Percentiles rank a stretch among this genome's conserved stretches.
phyloP scores from a whole-genome alignment of 371 early-diverging fungal species.

The Mucor sp. region DNA sequence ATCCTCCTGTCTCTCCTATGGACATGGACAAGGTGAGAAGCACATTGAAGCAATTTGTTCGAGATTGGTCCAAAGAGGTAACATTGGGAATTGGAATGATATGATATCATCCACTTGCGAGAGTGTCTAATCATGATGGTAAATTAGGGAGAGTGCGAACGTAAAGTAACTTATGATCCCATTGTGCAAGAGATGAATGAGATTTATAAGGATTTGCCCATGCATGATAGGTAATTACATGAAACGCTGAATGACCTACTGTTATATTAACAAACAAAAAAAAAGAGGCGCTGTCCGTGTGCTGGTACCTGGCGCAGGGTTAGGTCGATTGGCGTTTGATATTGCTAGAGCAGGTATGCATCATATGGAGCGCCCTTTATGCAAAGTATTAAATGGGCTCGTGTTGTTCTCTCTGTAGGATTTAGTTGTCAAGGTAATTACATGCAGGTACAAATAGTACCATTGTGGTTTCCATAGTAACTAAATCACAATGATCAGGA shows the following conservation, averaged over 20 bases:
- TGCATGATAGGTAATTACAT: constrained; percentile 44
- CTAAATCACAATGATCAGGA: constrained; percentile 31
- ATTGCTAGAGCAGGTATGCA: constrained; percentile 66
- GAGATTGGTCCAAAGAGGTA: constrained; percentile 81
- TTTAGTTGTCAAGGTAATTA: constrained; percentile 78
- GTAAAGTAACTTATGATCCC: constrained; percentile 80
- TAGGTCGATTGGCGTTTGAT: constrained; percentile 88
- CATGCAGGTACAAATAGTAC: constrained; percentile 2
- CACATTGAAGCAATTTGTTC: constrained; percentile 88
- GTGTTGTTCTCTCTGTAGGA: constrained; percentile 36
- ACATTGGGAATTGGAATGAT: background rate
- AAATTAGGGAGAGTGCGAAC: constrained; percentile 71
- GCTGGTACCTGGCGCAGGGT: constrained; percentile 90
- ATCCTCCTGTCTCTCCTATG: constrained; percentile 58
- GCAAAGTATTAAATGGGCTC: background rate
- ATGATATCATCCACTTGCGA: background rate
- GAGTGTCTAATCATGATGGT: background rate
- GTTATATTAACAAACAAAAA: background rate
- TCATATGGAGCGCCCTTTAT: background rate
- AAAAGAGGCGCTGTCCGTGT: constrained; percentile 62
- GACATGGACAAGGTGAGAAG: constrained; percentile 90
- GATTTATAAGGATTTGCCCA: constrained; percentile 47
- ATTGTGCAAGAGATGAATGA: constrained; percentile 72
- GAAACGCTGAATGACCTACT: background rate
- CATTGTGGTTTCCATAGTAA: background rate